A percentile compares a stretch with the other conserved stretches of the same genome.
Conservation (phyloP, 768 basidiomycete genomes). For the Lentinula guzmanii region DNA sequence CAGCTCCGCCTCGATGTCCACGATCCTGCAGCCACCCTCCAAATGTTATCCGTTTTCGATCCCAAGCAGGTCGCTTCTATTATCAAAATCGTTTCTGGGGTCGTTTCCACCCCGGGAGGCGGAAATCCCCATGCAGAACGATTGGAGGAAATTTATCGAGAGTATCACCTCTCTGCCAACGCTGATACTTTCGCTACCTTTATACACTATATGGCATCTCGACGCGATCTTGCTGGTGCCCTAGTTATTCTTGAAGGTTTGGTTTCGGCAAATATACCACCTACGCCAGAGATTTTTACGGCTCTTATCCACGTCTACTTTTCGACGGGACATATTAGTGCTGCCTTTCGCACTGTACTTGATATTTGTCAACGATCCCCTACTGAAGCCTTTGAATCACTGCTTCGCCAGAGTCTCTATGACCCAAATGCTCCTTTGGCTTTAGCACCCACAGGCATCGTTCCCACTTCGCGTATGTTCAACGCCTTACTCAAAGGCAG, state of each 20-base stretch:
- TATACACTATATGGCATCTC: slow-evolving; percentile 47
- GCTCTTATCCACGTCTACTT: slow-evolving; percentile 57
- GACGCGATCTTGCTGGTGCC: slow-evolving; percentile 38
- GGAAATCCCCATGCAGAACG: slow-evolving; percentile 13
- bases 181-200: slow-evolving; percentile 58
- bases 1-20: slow-evolving; percentile 50
- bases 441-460: slow-evolving; percentile 22
- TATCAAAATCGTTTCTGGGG: slow-evolving; percentile 18
- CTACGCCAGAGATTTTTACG: slow-evolving; percentile 41
- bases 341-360: slow-evolving; percentile 48
- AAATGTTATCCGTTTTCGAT: slow-evolving; percentile 45
- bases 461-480: slow-evolving; percentile 43
- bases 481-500: slow-evolving; percentile 55
- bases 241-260: slow-evolving; percentile 43
- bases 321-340: slow-evolving; percentile 34
- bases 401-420: slow-evolving; percentile 8
- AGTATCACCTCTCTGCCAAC: slow-evolving; percentile 33
- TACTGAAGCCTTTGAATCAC: slow-evolving; percentile 9
- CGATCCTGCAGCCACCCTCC: slow-evolving; percentile 41
- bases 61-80: slow-evolving; percentile 16
- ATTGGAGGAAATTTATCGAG: not conserved
- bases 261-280: slow-evolving; percentile 30
- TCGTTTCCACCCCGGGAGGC: slow-evolving; percentile 22
- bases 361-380: slow-evolving; percentile 33
- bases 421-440: slow-evolving; percentile 24